These are phyloP conservation scores for Tetragonia tetragonoides DNA, from an alignment of 148 eudicot species.

Conservation along the genomic window DNA sequence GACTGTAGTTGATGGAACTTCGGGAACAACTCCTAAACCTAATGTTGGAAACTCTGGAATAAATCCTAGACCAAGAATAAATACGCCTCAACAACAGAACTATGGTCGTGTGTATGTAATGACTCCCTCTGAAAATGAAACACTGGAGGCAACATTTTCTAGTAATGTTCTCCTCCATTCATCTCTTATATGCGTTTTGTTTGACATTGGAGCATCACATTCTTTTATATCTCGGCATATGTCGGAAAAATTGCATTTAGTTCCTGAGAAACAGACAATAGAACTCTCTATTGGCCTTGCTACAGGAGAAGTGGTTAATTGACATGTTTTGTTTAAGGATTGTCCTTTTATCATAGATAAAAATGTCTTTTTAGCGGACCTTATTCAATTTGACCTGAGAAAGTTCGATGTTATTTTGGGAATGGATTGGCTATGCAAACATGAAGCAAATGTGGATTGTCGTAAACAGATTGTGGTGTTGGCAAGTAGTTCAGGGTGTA, in stretches of 20 bases:
- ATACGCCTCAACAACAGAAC: not conserved
- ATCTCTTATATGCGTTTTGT: not conserved
- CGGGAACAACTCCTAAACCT: too few relatives aligned
- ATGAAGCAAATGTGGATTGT: not conserved
- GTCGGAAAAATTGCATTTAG: not conserved
- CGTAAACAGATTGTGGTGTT: not conserved
- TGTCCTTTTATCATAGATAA: not conserved
- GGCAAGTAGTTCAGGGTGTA: not conserved
- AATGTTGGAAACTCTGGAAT: too few relatives aligned
- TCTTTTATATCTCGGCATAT: not conserved
- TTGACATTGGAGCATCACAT: not conserved
- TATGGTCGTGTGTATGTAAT: not conserved
- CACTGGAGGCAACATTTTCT: not conserved
- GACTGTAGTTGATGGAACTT: too few relatives aligned
- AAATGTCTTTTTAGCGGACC: not conserved
- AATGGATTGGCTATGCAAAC: not conserved
- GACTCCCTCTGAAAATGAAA: not conserved
- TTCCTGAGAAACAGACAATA: not conserved
- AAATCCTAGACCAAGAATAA: not conserved
- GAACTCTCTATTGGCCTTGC: not conserved
- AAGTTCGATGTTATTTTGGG: not conserved
- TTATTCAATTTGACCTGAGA: not conserved
- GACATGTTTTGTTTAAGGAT: not conserved
- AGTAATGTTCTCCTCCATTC: not conserved
- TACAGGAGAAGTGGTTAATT: not conserved